phyloP scores from a whole-genome alignment of 805 yeast genomes.

The Candida endomychidarum region DNA sequence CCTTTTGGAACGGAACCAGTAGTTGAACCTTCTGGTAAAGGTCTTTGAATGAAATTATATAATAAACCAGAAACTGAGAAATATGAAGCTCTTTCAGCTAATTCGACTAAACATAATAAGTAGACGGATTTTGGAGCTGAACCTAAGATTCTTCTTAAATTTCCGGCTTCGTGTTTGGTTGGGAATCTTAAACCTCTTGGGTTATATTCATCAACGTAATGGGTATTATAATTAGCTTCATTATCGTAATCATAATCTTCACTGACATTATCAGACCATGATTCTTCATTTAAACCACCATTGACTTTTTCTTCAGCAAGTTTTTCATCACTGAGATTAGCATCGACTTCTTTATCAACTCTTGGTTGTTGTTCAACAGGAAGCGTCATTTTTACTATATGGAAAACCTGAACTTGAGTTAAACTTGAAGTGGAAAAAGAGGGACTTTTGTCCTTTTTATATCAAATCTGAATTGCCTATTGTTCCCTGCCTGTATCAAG shows the following conservation, averaged over 20 bases:
- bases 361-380: neutral
- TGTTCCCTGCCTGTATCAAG: neutral
- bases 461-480: neutral
- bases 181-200: conserved; percentile 40
- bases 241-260: conserved; percentile 23
- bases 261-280: conserved; percentile 14
- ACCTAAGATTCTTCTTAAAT: conserved; percentile 42
- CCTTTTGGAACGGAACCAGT: conserved; percentile 42
- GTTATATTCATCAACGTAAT: conserved; percentile 32
- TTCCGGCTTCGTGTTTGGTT: conserved; percentile 24
- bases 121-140: conserved; percentile 49
- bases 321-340: conserved; percentile 10
- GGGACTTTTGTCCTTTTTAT: neutral
- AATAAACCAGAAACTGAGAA: conserved; percentile 47
- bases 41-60: conserved; percentile 51
- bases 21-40: conserved; percentile 49
- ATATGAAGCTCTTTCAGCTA: conserved; percentile 57
- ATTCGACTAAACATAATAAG: conserved; percentile 50
- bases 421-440: neutral
- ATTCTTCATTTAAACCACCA: conserved; percentile 10
- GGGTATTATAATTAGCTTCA: conserved; percentile 21
- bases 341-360: conserved; percentile 1
- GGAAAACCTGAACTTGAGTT: too few relatives aligned
- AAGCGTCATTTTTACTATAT: neutral
- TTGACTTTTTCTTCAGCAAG: conserved; percentile 2